Evolutionary conservation across 2,329 filamentous ascomycete species (phyloP).

Genomic region (Pseudocercospora pini-densiflorae): DNA sequence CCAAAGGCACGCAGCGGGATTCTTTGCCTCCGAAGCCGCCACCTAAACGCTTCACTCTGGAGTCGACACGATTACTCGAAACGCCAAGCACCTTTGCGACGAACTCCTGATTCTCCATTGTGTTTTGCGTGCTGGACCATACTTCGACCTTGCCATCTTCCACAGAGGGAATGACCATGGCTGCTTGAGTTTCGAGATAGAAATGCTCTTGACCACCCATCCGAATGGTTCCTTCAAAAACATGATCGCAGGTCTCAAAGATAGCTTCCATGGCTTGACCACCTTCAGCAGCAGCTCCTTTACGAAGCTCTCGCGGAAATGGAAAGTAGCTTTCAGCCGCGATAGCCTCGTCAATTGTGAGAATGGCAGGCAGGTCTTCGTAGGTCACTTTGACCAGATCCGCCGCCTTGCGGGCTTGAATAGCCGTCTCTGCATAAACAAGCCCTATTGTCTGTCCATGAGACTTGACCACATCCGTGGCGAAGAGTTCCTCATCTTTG

Average conservation of each 20-base stretch:
- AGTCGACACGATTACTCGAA: conserved; percentile 84
- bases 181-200: conserved; percentile 92
- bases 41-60: conserved; percentile 87
- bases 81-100: conserved; percentile 83
- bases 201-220: conserved; percentile 99
- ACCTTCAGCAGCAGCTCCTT: conserved; percentile 35
- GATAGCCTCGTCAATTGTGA: conserved; percentile 95
- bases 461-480: background rate
- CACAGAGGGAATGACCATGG: conserved; percentile 80
- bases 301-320: conserved; percentile 80
- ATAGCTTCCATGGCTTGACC: conserved; percentile 71
- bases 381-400: conserved; percentile 77
- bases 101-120: conserved; percentile 87
- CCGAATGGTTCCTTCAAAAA: conserved; percentile 79
- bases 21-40: conserved; percentile 98
- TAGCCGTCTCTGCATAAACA: background rate
- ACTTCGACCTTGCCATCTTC: conserved; percentile 97
- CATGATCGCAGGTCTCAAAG: conserved; percentile 77
- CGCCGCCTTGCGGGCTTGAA: background rate
- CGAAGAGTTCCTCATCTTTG: background rate
- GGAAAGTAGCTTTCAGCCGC: conserved; percentile 86
- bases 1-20: conserved; percentile 81
- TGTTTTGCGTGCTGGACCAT: conserved; percentile 90
- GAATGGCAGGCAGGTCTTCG: conserved; percentile 84
- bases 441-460: background rate